Percentiles rank a stretch among this genome's conserved stretches.
phyloP scores from a whole-genome alignment of 2,329 filamentous ascomycete genomes.

The Fusarium pseudocircinatum region DNA sequence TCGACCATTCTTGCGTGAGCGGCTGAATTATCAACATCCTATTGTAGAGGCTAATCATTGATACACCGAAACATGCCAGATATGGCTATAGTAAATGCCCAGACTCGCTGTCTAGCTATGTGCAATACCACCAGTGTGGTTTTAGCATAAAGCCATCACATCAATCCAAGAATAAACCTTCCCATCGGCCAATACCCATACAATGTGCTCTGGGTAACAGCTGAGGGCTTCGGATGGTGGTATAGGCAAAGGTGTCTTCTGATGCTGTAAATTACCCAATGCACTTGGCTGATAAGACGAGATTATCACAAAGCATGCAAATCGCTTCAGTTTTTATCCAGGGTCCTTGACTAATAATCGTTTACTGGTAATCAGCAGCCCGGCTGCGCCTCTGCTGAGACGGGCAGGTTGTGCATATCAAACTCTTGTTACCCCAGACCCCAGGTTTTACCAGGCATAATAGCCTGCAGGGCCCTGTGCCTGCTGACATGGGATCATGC shows the following conservation, averaged over 20 bases:
- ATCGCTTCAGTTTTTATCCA: not conserved
- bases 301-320: not conserved
- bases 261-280: not conserved
- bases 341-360: not conserved
- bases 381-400: constrained; percentile 15
- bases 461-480: constrained; percentile 11
- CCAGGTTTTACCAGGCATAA: constrained; percentile 26
- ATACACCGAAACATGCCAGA: not conserved
- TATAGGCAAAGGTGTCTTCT: constrained; percentile 11
- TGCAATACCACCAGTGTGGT: not conserved
- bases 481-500: constrained; percentile 33
- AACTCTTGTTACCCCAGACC: constrained; percentile 28
- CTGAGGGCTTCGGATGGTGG: not conserved
- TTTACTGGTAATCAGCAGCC: constrained; percentile 18
- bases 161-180: not conserved
- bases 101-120: not conserved
- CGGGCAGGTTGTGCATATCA: constrained; percentile 15
- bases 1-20: not conserved
- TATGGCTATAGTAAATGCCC: not conserved
- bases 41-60: not conserved
- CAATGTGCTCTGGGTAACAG: not conserved
- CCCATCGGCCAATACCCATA: not conserved
- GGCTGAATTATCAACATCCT: not conserved
- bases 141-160: not conserved
- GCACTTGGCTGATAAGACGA: not conserved